A percentile compares a stretch with the other conserved stretches of the same genome.
Conservation (phyloP, 768 basidiomycete species). For the Trametes villosa region DNA sequence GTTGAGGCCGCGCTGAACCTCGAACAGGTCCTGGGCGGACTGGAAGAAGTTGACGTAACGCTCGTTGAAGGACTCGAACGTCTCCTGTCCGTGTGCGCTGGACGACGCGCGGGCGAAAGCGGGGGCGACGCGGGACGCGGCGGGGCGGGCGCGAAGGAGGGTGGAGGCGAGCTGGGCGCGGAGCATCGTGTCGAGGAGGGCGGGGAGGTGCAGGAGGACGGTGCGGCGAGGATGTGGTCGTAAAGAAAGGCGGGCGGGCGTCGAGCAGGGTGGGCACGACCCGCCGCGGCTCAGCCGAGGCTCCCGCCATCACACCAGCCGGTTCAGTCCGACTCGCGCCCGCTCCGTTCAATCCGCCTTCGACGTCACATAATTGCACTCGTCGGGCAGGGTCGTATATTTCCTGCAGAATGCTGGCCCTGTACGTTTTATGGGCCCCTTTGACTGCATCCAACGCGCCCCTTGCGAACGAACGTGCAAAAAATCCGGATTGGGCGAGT, state of each 20-base stretch:
- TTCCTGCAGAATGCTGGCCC: no score
- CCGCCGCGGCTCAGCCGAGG: slow-evolving; percentile 32
- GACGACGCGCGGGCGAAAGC: slow-evolving; percentile 54
- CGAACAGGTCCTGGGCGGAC: slow-evolving; percentile 92
- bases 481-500: not conserved
- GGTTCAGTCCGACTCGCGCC: slow-evolving; percentile 32
- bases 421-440: no score
- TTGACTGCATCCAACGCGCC: no score
- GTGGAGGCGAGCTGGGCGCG: slow-evolving; percentile 62
- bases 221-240: slow-evolving; percentile 18
- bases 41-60: slow-evolving; percentile 96
- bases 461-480: slow-evolving; percentile 11
- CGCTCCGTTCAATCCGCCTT: slow-evolving; percentile 1
- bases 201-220: slow-evolving; percentile 8
- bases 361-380: slow-evolving; percentile 5
- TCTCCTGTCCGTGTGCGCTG: slow-evolving; percentile 80
- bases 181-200: slow-evolving; percentile 44
- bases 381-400: no score
- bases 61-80: slow-evolving; percentile 91
- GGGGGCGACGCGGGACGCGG: slow-evolving; percentile 42
- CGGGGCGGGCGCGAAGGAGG: slow-evolving; percentile 65
- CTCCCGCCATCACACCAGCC: slow-evolving; percentile 31
- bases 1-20: slow-evolving; percentile 98
- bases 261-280: slow-evolving; percentile 22
- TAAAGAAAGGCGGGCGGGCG: slow-evolving; percentile 24